phyloP scores from a whole-genome alignment of 2,329 filamentous ascomycete genomes.

The Pseudogymnoascus sp. region DNA sequence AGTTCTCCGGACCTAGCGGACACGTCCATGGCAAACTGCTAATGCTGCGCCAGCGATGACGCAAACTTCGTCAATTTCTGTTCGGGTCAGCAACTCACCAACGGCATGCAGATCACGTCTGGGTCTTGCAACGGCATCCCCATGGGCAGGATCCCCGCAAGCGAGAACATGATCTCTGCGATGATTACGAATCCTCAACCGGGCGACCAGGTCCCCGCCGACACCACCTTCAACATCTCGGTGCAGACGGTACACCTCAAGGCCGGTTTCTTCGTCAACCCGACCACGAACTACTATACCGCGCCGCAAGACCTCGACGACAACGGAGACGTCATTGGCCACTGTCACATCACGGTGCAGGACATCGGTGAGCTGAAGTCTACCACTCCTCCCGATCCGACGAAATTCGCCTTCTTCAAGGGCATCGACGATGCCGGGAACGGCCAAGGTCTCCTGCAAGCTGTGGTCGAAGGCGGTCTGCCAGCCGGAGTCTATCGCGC shows the following conservation, averaged over 20 bases:
- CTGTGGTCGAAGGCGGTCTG: constrained; percentile 33
- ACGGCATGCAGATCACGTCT: constrained; percentile 41
- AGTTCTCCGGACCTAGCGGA: constrained; percentile 12
- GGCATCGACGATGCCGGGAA: constrained; percentile 35
- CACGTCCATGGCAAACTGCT: constrained; percentile 12
- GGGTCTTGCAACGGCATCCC: constrained; percentile 50
- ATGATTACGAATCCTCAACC: constrained; percentile 41
- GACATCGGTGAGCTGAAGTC: constrained; percentile 20
- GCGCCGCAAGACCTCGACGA: constrained; percentile 24
- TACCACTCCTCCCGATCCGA: constrained; percentile 23
- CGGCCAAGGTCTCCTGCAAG: constrained; percentile 31
- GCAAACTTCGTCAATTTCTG: constrained; percentile 57
- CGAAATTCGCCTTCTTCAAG: constrained; percentile 34
- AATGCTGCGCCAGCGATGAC: constrained; percentile 23
- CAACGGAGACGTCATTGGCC: constrained; percentile 30
- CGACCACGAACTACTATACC: constrained; percentile 24
- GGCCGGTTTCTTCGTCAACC: constrained; percentile 26
- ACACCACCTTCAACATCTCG: constrained; percentile 25
- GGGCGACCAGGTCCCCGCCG: constrained; percentile 32
- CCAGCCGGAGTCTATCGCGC: constrained; percentile 36
- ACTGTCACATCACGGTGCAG: constrained; percentile 34
- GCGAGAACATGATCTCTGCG: constrained; percentile 45
- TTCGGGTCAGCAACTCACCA: constrained; percentile 44
- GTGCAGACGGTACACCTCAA: constrained; percentile 22
- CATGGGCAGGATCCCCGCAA: constrained; percentile 43